Percentiles rank a stretch among this genome's conserved stretches.
phyloP scores from a whole-genome alignment of 1,139 yeast genomes.

The Schwanniomyces etchellsii region DNA sequence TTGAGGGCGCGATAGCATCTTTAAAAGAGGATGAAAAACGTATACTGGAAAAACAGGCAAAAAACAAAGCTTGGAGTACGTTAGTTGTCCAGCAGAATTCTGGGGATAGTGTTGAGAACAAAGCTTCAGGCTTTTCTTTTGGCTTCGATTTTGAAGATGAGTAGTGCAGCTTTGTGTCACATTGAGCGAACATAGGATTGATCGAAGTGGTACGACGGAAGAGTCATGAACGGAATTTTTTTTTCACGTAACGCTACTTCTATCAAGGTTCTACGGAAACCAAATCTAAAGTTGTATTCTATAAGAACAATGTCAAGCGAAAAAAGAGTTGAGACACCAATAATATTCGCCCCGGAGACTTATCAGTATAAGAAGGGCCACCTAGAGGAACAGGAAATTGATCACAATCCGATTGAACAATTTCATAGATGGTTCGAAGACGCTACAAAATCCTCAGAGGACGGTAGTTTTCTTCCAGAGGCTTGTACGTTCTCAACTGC shows the following conservation, averaged over 20 bases:
- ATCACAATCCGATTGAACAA: slow-evolving; percentile 62
- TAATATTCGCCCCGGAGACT: slow-evolving; percentile 75
- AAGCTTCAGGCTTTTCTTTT: slow-evolving; percentile 25
- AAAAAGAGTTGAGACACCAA: slow-evolving; percentile 15
- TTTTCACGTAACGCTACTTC: too few species aligned
- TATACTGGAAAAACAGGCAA: slow-evolving; percentile 22
- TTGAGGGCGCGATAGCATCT: slow-evolving; percentile 27
- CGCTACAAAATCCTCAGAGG: slow-evolving; percentile 45
- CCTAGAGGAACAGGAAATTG: slow-evolving; percentile 51
- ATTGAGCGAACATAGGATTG: too few species aligned
- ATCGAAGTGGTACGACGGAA: too few species aligned
- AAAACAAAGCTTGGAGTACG: slow-evolving; percentile 16
- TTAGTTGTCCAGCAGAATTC: background rate
- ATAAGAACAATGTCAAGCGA: too few species aligned
- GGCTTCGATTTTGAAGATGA: slow-evolving; percentile 25
- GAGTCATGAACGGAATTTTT: too few species aligned
- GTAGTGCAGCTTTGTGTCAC: too few species aligned
- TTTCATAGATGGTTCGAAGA: slow-evolving; percentile 82
- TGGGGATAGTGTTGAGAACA: slow-evolving; percentile 5
- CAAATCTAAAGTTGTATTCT: too few species aligned
- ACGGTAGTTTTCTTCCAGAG: slow-evolving; percentile 63
- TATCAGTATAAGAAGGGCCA: slow-evolving; percentile 77
- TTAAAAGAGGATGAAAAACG: slow-evolving; percentile 23
- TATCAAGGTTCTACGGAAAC: too few species aligned
- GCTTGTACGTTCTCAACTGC: slow-evolving; percentile 81